phyloP scores from a whole-genome alignment of 495 filamentous ascomycete species.

The Penicillium herquei region DNA sequence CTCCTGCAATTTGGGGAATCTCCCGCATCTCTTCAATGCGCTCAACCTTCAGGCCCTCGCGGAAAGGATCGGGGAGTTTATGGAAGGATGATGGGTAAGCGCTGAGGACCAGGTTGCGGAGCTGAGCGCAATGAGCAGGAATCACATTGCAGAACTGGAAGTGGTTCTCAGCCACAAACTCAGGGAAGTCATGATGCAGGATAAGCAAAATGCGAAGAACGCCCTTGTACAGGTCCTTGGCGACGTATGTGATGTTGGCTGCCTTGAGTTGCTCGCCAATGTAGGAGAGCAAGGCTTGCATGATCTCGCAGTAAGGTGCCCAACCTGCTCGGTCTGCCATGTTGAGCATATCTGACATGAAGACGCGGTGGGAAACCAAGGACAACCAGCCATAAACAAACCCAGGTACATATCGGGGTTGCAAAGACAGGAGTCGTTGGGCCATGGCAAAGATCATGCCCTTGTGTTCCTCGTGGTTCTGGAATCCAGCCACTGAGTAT shows the following conservation, averaged over 20 bases:
- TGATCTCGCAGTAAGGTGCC: constrained; percentile 69
- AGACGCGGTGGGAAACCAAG: constrained; percentile 79
- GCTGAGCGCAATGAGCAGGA: constrained; percentile 79
- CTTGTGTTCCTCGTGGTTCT: constrained; percentile 57
- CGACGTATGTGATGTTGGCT: constrained; percentile 61
- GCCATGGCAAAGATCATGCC: constrained; percentile 72
- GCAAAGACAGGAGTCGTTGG: constrained; percentile 68
- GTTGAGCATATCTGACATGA: constrained; percentile 77
- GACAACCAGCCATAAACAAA: constrained; percentile 85
- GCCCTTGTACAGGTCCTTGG: constrained; percentile 81
- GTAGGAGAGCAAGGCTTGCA: constrained; percentile 71
- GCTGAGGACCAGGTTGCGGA: constrained; percentile 84
- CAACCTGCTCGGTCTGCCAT: constrained; percentile 70
- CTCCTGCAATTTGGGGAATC: constrained; percentile 58
- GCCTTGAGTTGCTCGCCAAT: constrained; percentile 79
- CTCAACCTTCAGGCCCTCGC: constrained; percentile 76
- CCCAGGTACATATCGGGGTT: constrained; percentile 71
- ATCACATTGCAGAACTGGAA: constrained; percentile 82
- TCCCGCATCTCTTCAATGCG: constrained; percentile 74
- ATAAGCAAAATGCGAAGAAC: constrained; percentile 78
- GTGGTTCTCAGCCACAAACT: constrained; percentile 86
- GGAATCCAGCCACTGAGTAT: constrained; percentile 46
- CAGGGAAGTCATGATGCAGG: constrained; percentile 90
- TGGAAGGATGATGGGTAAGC: constrained; percentile 74
- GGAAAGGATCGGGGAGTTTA: constrained; percentile 79